phyloP scores from a whole-genome alignment of 371 early-diverging fungal genomes.

The Circinella minor region DNA sequence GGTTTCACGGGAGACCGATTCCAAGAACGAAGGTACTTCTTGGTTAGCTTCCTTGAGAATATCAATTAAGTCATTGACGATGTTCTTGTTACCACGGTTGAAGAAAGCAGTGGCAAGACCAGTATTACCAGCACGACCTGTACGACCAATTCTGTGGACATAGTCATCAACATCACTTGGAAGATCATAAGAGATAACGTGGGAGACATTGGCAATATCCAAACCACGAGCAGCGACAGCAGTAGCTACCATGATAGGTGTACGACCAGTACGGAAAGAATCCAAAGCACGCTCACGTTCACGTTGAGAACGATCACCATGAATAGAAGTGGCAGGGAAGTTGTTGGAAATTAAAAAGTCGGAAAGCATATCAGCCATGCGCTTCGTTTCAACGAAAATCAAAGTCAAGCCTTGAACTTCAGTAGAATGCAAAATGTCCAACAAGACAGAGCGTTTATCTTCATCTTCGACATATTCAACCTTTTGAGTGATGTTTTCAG shows the following conservation, averaged over 20 bases:
- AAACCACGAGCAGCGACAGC: slow-evolving; percentile 99
- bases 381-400: slow-evolving; percentile 99
- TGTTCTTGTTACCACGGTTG: slow-evolving; percentile 90
- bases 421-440: slow-evolving; percentile 82
- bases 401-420: slow-evolving; percentile 79
- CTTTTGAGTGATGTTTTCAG: slow-evolving; percentile 56
- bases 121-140: slow-evolving; percentile 89
- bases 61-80: slow-evolving; percentile 85
- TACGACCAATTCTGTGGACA: slow-evolving; percentile 99
- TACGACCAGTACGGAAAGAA: slow-evolving; percentile 89
- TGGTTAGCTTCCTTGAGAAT: slow-evolving; percentile 72
- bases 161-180: slow-evolving; percentile 95
- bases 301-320: slow-evolving; percentile 96
- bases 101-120: slow-evolving; percentile 98
- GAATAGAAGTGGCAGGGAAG: slow-evolving; percentile 96
- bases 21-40: slow-evolving; percentile 72
- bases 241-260: slow-evolving; percentile 97
- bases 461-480: slow-evolving; percentile 78
- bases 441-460: slow-evolving; percentile 85
- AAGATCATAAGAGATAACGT: slow-evolving; percentile 95
- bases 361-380: slow-evolving; percentile 95
- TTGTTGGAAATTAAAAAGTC: slow-evolving; percentile 71
- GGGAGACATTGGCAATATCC: slow-evolving; percentile 89
- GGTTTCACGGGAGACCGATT: slow-evolving; percentile 47
- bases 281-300: slow-evolving; percentile 96